Evolutionary conservation across 1,284 basidiomycete species (phyloP).

Genomic region (Cryptococcus wingfieldii): DNA sequence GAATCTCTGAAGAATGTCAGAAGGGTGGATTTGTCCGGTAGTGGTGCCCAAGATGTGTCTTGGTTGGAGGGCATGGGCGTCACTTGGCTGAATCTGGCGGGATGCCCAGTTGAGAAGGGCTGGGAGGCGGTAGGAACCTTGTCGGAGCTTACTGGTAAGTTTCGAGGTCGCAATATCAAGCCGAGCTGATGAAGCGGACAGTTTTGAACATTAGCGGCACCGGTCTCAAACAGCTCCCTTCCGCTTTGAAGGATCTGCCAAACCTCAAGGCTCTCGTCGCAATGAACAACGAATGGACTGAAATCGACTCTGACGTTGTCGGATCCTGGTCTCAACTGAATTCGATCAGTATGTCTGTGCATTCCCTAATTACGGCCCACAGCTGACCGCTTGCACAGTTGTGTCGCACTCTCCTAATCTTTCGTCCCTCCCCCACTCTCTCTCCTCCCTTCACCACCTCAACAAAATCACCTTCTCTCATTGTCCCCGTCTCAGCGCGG

Average conservation of each 20-base stretch:
- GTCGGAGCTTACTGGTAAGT: conserved; percentile 34
- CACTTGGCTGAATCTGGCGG: conserved; percentile 41
- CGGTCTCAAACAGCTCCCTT: conserved; percentile 27
- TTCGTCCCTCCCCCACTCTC: conserved; percentile 20
- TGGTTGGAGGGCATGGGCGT: conserved; percentile 32
- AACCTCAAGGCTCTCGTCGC: conserved; percentile 45
- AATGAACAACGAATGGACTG: conserved; percentile 40
- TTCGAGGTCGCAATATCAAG: neutral
- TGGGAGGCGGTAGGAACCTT: conserved; percentile 39
- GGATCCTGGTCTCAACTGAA: conserved; percentile 39
- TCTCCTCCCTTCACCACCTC: conserved; percentile 29
- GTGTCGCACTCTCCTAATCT: conserved; percentile 44
- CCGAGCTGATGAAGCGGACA: conserved; percentile 5
- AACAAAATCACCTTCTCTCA: conserved; percentile 45
- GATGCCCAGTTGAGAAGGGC: conserved; percentile 30
- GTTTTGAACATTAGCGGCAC: conserved; percentile 43
- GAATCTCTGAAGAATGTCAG: conserved; percentile 28
- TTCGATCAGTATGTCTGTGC: conserved; percentile 35
- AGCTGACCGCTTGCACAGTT: conserved; percentile 22
- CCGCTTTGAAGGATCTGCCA: conserved; percentile 15
- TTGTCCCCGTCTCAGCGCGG: conserved; percentile 34
- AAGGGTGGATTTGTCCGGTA: conserved; percentile 38
- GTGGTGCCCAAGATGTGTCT: conserved; percentile 30
- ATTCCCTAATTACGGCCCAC: neutral
- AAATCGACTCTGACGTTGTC: conserved; percentile 29